phyloP scores from a whole-genome alignment of 2,329 filamentous ascomycete genomes.

The Sclerotinia sclerotiorum region DNA sequence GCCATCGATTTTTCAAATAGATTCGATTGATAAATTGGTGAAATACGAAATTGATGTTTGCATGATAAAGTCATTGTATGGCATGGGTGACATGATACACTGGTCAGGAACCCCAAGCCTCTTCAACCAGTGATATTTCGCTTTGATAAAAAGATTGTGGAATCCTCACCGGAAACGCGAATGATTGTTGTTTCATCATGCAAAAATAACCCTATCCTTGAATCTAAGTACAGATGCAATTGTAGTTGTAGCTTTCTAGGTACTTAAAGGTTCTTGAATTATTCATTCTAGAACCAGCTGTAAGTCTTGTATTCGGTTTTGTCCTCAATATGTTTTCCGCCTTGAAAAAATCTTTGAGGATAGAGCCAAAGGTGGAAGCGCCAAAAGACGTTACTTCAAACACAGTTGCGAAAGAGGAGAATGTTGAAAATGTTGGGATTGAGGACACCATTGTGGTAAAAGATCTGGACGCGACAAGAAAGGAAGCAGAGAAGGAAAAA shows the following conservation, averaged over 20 bases:
- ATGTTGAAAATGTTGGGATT: neutral
- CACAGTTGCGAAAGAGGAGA: neutral
- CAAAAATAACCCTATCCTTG: neutral
- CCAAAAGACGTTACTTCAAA: neutral
- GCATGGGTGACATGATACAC: constrained; percentile 18
- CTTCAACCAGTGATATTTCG: constrained; percentile 12
- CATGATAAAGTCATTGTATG: constrained; percentile 3
- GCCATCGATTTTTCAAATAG: neutral
- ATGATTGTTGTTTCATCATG: constrained; percentile 21
- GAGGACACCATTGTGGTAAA: neutral
- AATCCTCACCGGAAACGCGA: neutral
- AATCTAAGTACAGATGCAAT: neutral
- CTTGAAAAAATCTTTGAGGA: constrained; percentile 9
- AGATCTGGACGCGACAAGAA: constrained; percentile 9
- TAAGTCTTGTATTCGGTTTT: neutral
- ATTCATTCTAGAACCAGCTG: neutral
- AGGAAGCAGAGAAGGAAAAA: neutral
- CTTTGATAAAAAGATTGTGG: constrained; percentile 5
- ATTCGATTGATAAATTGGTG: neutral
- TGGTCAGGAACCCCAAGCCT: constrained; percentile 10
- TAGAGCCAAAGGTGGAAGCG: constrained; percentile 8
- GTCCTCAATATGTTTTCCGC: constrained; percentile 15
- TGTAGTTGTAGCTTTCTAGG: neutral
- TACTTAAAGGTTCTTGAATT: constrained; percentile 18
- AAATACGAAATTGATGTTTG: constrained; percentile 15